Percentiles rank a stretch among this genome's conserved stretches.
phyloP scores from a whole-genome alignment of 75 land plant species.

The Pseudotsuga menziesii region DNA sequence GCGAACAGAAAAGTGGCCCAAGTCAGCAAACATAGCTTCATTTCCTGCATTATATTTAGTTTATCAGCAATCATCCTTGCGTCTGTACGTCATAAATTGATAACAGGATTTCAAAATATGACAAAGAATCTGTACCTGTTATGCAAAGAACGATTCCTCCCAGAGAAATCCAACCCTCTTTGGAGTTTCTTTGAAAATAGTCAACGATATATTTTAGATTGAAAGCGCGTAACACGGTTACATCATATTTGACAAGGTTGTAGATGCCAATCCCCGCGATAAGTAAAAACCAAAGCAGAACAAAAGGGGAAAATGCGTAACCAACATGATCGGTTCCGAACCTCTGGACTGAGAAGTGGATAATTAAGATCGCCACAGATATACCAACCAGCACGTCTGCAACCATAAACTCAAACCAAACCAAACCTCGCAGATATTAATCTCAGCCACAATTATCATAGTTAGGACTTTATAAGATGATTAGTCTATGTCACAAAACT shows the following conservation, averaged over 20 bases:
- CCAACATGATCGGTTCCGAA: constrained; percentile 74
- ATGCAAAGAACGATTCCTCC: constrained; percentile 64
- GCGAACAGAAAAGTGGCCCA: constrained; percentile 84
- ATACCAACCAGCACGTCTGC: constrained; percentile 43
- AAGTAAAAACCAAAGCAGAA: constrained; percentile 51
- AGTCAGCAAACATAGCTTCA: constrained; percentile 98
- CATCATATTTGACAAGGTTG: constrained; percentile 59
- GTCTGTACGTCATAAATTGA: constrained; percentile 22
- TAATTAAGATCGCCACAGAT: constrained; percentile 47
- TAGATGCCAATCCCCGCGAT: constrained; percentile 49
- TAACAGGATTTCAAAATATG: no score
- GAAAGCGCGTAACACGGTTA: constrained; percentile 47
- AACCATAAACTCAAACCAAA: neutral
- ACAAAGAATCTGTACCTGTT: constrained; percentile 25
- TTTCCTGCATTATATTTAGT: constrained; percentile 47
- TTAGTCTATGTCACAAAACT: no score
- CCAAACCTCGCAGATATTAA: no score
- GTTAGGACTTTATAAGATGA: no score
- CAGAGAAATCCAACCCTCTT: constrained; percentile 67
- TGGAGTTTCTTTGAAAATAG: constrained; percentile 49
- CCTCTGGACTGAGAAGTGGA: constrained; percentile 52
- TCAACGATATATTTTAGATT: constrained; percentile 49
- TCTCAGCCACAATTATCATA: no score
- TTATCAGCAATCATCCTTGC: constrained; percentile 41
- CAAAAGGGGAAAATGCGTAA: constrained; percentile 59